These are phyloP conservation scores for Cymbopogon flexuosus DNA, from an alignment of 202 grass and related monocot genomes.

Conservation along the genomic window DNA sequence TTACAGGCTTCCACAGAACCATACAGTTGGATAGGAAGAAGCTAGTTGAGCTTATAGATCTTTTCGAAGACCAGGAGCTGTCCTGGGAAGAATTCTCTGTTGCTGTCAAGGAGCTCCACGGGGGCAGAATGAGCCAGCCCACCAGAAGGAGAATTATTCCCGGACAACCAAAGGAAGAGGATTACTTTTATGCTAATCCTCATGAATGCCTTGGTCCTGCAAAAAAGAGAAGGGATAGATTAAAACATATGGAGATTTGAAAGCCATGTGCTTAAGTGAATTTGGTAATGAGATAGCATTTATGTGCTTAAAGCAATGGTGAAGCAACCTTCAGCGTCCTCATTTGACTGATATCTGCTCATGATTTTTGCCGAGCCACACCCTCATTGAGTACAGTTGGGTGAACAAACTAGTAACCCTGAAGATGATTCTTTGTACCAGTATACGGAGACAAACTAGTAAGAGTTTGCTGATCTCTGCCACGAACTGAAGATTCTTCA, in stretches of 20 bases:
- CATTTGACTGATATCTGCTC: constrained; percentile 17
- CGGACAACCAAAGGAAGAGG: constrained; percentile 83
- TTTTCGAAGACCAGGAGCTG: constrained; percentile 64
- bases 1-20: constrained; percentile 70
- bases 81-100: constrained; percentile 73
- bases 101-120: constrained; percentile 70
- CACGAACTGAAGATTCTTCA: not conserved
- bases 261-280: not conserved
- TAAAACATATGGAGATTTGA: constrained; percentile 39
- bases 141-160: constrained; percentile 51
- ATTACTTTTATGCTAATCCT: constrained; percentile 94
- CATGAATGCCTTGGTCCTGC: constrained; percentile 67
- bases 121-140: constrained; percentile 70
- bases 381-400: not conserved
- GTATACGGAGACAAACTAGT: no score
- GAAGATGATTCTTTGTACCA: no score
- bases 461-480: not conserved
- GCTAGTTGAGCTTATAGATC: constrained; percentile 85
- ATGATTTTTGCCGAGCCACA: constrained; percentile 23
- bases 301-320: not conserved
- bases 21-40: constrained; percentile 76
- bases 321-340: constrained; percentile 12
- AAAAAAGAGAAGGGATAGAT: constrained; percentile 37
- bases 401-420: constrained; percentile 8
- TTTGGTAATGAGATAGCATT: no score